A percentile compares a stretch with the other conserved stretches of the same genome.
These are phyloP conservation scores for Ballota nigra DNA, from an alignment of 257 asterid genomes.

Conservation along the genomic window DNA sequence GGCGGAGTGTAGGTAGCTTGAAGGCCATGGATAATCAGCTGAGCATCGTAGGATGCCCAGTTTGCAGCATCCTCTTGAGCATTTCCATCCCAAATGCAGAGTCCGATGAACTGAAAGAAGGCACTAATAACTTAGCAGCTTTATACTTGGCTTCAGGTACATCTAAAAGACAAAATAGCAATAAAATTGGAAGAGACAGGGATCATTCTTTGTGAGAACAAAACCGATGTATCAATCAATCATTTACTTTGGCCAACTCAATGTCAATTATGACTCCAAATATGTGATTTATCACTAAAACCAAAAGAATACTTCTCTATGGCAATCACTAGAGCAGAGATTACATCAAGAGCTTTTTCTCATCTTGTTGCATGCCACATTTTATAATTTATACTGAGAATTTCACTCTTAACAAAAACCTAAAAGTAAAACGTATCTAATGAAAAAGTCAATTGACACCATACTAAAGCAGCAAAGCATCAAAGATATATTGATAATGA, in stretches of 20 bases:
- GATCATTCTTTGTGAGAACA: conserved; percentile 19
- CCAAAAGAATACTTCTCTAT: neutral
- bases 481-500: neutral
- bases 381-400: neutral
- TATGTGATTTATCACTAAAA: neutral
- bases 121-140: conserved; percentile 58
- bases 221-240: conserved; percentile 12
- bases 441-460: neutral
- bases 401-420: neutral
- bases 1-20: conserved; percentile 17
- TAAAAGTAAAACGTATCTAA: neutral
- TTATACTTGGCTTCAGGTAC: conserved; percentile 39
- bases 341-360: neutral
- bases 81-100: conserved; percentile 97
- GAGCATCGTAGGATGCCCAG: conserved; percentile 92
- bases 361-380: neutral
- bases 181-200: conserved; percentile 31
- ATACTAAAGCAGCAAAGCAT: neutral
- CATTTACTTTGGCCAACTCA: conserved; percentile 1
- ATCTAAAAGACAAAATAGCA: conserved; percentile 29
- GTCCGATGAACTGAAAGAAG: conserved; percentile 87
- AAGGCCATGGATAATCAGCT: conserved; percentile 48
- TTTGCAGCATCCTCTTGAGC: conserved; percentile 96
- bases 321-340: neutral
- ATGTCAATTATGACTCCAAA: neutral